Conservation (phyloP, 1,284 basidiomycete species). For the Wallemia ichthyophaga region DNA sequence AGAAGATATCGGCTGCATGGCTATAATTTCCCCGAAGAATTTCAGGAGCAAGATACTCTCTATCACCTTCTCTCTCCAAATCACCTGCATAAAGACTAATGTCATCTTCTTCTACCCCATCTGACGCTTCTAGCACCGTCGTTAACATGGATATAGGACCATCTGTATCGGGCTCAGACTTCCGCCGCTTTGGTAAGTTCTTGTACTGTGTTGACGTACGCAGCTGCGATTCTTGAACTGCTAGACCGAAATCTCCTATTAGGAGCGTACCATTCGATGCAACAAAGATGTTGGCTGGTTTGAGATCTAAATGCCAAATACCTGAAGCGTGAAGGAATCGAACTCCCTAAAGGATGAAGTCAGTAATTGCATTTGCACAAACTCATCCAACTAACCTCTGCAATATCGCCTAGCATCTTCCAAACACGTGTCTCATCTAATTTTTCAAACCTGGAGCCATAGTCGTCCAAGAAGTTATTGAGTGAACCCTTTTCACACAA, state of each 20-base stretch:
- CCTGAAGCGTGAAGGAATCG: constrained; percentile 62
- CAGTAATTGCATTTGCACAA: constrained; percentile 8
- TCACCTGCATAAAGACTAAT: constrained; percentile 17
- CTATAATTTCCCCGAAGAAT: constrained; percentile 72
- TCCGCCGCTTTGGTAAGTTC: background rate
- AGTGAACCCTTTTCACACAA: constrained; percentile 79
- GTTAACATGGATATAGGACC: constrained; percentile 6
- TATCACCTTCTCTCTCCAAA: constrained; percentile 70
- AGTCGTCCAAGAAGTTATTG: constrained; percentile 71
- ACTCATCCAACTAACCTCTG: constrained; percentile 30
- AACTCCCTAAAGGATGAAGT: constrained; percentile 30
- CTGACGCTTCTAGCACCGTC: constrained; percentile 2
- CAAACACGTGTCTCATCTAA: constrained; percentile 82
- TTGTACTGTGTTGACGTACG: constrained; percentile 9
- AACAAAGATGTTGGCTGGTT: constrained; percentile 90
- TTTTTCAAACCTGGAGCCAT: constrained; percentile 48
- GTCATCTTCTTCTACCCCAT: constrained; percentile 19
- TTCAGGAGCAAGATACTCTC: constrained; percentile 93
- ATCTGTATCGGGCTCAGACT: constrained; percentile 2
- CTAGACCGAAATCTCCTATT: constrained; percentile 98
- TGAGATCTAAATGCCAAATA: constrained; percentile 86
- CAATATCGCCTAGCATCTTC: constrained; percentile 82
- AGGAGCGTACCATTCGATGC: constrained; percentile 68
- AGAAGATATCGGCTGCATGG: constrained; percentile 85
- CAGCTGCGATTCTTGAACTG: constrained; percentile 16